Evolutionary conservation across 768 basidiomycete genomes (phyloP).

Genomic region (Psilocybe cyanescens): DNA sequence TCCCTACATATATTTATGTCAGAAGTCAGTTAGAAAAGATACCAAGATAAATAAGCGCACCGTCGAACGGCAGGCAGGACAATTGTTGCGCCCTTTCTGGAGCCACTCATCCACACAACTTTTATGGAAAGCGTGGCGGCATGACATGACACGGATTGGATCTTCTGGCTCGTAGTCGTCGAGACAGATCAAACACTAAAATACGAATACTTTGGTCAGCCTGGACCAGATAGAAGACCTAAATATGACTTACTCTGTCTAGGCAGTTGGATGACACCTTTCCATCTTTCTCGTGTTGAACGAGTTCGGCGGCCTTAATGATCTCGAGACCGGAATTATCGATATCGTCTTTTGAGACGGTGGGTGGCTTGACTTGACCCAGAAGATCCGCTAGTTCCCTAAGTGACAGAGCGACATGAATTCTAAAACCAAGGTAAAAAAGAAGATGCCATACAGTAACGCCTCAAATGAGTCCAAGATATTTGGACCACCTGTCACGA

Average conservation of each 20-base stretch:
- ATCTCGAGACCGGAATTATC: conserved; percentile 81
- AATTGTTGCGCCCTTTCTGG: conserved; percentile 84
- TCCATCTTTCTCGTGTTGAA: conserved; percentile 59
- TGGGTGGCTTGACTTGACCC: conserved; percentile 82
- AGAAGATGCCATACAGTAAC: conserved; percentile 53
- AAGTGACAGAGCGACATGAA: conserved; percentile 22
- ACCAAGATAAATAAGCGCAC: conserved; percentile 37
- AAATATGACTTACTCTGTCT: conserved; percentile 63
- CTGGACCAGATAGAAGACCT: not conserved
- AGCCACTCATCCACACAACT: conserved; percentile 90
- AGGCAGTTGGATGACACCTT: conserved; percentile 76
- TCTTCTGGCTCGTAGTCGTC: conserved; percentile 84
- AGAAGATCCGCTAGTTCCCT: conserved; percentile 86
- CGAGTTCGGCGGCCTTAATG: conserved; percentile 60
- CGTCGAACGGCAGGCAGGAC: conserved; percentile 87
- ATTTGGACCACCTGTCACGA: conserved; percentile 77
- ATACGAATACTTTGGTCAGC: conserved; percentile 2
- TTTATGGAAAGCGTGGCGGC: conserved; percentile 91
- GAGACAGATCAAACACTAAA: conserved; percentile 82
- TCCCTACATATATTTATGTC: conserved; percentile 25
- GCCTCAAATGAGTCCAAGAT: conserved; percentile 82
- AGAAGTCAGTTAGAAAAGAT: not conserved
- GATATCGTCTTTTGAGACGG: conserved; percentile 83
- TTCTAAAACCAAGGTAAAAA: conserved; percentile 11
- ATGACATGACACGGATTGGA: conserved; percentile 78